phyloP scores from a whole-genome alignment of 176 grass and related monocot species.

The Aegilops longissima region DNA sequence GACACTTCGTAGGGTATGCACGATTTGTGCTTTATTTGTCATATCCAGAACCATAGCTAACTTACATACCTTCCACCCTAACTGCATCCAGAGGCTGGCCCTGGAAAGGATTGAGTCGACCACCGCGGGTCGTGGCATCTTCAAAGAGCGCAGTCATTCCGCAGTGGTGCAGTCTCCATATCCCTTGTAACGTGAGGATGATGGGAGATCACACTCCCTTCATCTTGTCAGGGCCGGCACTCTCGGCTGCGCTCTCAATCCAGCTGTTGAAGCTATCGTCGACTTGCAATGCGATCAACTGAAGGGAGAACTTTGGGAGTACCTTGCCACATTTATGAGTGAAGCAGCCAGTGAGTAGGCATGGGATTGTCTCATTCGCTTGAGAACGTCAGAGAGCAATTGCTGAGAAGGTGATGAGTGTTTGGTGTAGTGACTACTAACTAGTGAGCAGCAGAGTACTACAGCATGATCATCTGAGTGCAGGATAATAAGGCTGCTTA shows the following conservation, averaged over 20 bases:
- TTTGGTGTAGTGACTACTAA: background rate
- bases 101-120: background rate
- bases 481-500: background rate
- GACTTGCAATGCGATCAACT: background rate
- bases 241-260: background rate
- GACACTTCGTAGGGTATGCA: background rate
- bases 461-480: background rate
- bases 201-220: background rate
- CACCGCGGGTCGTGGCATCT: background rate
- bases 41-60: no score
- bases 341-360: background rate
- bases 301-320: background rate
- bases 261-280: background rate
- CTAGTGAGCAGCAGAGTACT: background rate
- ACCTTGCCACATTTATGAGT: background rate
- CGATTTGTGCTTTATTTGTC: background rate
- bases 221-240: background rate
- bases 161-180: background rate
- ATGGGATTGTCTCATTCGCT: background rate
- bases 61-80: no score
- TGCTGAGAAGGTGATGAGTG: background rate
- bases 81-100: background rate
- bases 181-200: background rate
- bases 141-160: background rate
- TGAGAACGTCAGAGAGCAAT: background rate